phyloP scores from a whole-genome alignment of 2,329 filamentous ascomycete genomes.

The Helicocarpus griseus region DNA sequence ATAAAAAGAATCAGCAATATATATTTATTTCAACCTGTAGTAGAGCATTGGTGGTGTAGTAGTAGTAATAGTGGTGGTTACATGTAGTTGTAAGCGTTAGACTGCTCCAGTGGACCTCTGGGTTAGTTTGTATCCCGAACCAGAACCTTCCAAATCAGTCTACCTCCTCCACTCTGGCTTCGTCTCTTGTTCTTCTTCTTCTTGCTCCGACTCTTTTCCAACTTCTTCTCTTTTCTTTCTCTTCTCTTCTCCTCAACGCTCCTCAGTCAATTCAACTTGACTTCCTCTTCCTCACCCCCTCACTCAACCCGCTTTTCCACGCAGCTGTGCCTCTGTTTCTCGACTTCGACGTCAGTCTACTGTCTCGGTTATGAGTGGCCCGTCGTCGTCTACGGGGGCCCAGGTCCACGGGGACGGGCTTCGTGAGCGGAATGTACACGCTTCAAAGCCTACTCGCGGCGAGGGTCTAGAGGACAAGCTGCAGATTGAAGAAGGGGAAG shows the following conservation, averaged over 20 bases:
- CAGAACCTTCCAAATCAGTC: too few species aligned
- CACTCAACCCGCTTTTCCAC: background rate
- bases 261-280: constrained; percentile 13
- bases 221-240: background rate
- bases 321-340: constrained; percentile 4
- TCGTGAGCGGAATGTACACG: constrained; percentile 36
- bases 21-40: too few species aligned
- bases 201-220: too few species aligned
- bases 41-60: too few species aligned
- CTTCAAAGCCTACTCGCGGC: constrained; percentile 28
- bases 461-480: constrained; percentile 26
- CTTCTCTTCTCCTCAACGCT: background rate
- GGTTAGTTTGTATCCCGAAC: too few species aligned
- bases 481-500: constrained; percentile 13
- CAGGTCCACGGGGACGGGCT: constrained; percentile 32
- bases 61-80: too few species aligned
- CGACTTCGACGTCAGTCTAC: background rate
- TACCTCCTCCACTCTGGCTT: too few species aligned
- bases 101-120: too few species aligned
- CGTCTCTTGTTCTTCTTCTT: background rate
- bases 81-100: too few species aligned
- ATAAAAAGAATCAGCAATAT: too few species aligned
- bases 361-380: constrained; percentile 25
- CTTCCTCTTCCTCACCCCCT: background rate
- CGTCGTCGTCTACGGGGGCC: constrained; percentile 24